Conservation (phyloP, 2,329 filamentous ascomycete species). For the Talaromyces amestolkiae region DNA sequence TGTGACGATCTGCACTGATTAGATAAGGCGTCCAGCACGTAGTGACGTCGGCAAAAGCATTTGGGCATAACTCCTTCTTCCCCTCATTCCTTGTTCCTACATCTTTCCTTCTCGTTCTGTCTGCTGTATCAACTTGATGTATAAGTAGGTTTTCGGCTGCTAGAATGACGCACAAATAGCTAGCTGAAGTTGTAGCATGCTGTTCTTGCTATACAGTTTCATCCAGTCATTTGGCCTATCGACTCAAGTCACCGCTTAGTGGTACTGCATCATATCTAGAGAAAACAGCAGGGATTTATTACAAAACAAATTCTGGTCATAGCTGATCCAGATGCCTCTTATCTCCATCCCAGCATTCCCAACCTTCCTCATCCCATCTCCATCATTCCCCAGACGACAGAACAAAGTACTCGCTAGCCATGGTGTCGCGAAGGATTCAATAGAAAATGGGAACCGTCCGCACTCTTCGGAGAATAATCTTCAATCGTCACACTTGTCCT, state of each 20-base stretch:
- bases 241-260: background rate
- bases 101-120: background rate
- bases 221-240: background rate
- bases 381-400: slow-evolving; percentile 44
- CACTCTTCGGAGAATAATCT: background rate
- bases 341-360: slow-evolving; percentile 15
- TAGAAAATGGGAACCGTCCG: background rate
- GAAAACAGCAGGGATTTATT: no score
- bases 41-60: slow-evolving; percentile 1
- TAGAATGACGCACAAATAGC: background rate
- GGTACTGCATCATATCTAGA: background rate
- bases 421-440: background rate
- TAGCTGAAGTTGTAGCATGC: background rate
- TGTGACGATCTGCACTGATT: slow-evolving; percentile 6
- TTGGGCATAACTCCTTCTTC: background rate
- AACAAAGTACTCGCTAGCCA: background rate
- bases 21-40: background rate
- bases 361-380: slow-evolving; percentile 24
- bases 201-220: background rate
- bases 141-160: background rate
- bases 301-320: no score
- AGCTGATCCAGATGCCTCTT: slow-evolving; percentile 8
- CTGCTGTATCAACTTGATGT: background rate
- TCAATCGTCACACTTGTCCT: slow-evolving; percentile 44
- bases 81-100: background rate